These are phyloP conservation scores for Gyrodon lividus DNA, from an alignment of 768 basidiomycete genomes.

Conservation along the genomic window DNA sequence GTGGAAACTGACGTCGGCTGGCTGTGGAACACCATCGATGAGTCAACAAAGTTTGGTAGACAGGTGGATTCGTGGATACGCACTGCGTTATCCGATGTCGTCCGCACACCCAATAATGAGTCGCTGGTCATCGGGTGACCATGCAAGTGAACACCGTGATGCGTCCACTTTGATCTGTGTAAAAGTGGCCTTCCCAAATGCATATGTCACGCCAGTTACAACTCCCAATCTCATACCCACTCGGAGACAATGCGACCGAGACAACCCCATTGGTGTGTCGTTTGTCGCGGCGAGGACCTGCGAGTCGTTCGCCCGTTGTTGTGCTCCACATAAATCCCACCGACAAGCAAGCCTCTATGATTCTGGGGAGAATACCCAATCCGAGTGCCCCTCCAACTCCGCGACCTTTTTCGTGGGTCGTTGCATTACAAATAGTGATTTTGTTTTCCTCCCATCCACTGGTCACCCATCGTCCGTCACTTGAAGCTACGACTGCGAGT, in stretches of 20 bases:
- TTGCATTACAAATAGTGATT: not conserved
- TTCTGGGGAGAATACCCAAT: not conserved
- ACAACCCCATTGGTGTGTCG: not conserved
- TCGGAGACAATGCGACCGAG: slow-evolving; percentile 4
- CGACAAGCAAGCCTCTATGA: not conserved
- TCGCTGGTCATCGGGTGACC: not conserved
- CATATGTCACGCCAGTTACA: not conserved
- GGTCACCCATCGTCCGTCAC: too few relatives aligned
- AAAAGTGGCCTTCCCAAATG: not conserved
- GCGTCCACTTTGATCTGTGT: not conserved
- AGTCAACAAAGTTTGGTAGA: too few relatives aligned
- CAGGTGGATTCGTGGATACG: too few relatives aligned
- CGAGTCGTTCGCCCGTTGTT: not conserved
- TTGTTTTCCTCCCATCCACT: not conserved
- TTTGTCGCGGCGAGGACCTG: not conserved
- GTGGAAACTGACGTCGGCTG: too few relatives aligned
- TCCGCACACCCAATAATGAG: not conserved
- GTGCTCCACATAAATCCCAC: not conserved
- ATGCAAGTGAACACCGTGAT: slow-evolving; percentile 4
- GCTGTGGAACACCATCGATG: too few relatives aligned
- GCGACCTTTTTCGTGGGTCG: not conserved
- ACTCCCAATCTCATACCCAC: slow-evolving; percentile 1
- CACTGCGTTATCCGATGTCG: too few relatives aligned
- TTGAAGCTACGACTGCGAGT: too few relatives aligned
- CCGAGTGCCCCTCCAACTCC: not conserved